These are phyloP conservation scores for Torrubiella hemipterigena DNA, from an alignment of 2,329 filamentous ascomycete genomes.

Conservation along the genomic window DNA sequence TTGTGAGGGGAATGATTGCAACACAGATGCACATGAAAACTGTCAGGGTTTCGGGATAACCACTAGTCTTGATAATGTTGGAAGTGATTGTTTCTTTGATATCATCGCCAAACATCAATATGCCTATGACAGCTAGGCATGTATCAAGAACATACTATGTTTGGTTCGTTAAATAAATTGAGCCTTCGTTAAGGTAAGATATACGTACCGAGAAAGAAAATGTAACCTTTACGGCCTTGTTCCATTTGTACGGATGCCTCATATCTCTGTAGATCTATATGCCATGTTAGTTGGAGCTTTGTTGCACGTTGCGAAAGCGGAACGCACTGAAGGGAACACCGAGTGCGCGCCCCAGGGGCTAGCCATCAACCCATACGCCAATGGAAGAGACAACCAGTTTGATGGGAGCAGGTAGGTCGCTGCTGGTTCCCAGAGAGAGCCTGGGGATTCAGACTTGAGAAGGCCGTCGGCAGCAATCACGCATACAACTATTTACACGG, in stretches of 20 bases:
- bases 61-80: conserved; percentile 66
- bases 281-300: neutral
- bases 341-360: conserved; percentile 54
- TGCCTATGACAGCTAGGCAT: conserved; percentile 68
- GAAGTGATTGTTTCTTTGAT: conserved; percentile 82
- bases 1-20: conserved; percentile 86
- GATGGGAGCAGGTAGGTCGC: conserved; percentile 69
- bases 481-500: conserved; percentile 50
- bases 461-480: conserved; percentile 81
- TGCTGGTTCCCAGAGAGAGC: conserved; percentile 73
- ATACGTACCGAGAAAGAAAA: conserved; percentile 68
- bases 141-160: conserved; percentile 64
- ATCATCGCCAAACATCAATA: conserved; percentile 90
- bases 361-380: conserved; percentile 86
- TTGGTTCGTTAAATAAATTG: neutral
- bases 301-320: neutral
- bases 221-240: conserved; percentile 60
- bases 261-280: conserved; percentile 47
- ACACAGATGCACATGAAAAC: conserved; percentile 76
- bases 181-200: conserved; percentile 5
- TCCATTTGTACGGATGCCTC: conserved; percentile 71
- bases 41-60: conserved; percentile 64
- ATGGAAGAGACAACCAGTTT: conserved; percentile 76
- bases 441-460: conserved; percentile 65
- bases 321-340: conserved; percentile 63